A percentile compares a stretch with the other conserved stretches of the same genome.
phyloP scores from a whole-genome alignment of 345 rosid species.

The Boechera stricta region DNA sequence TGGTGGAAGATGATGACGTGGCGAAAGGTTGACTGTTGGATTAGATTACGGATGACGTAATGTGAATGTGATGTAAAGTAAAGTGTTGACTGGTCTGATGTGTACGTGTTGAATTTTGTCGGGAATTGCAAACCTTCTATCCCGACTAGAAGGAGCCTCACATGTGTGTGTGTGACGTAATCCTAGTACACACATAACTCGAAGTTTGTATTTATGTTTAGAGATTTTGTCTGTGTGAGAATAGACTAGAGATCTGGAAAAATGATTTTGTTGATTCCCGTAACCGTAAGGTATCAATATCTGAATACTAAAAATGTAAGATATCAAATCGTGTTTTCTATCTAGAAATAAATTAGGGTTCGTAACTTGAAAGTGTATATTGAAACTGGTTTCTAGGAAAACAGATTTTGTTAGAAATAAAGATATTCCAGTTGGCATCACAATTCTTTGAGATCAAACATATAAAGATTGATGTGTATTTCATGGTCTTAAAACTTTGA shows the following conservation, averaged over 20 bases:
- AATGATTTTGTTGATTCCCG: constrained; percentile 33
- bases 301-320: neutral
- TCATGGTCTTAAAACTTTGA: neutral
- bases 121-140: constrained; percentile 10
- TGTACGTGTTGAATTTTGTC: constrained; percentile 28
- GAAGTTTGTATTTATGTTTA: constrained; percentile 30
- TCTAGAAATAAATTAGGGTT: neutral
- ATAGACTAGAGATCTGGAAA: constrained; percentile 15
- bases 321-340: constrained; percentile 18
- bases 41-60: constrained; percentile 43
- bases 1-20: constrained; percentile 43
- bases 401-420: neutral
- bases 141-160: constrained; percentile 10
- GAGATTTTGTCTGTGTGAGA: constrained; percentile 20
- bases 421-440: neutral
- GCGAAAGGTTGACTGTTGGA: constrained; percentile 32
- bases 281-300: constrained; percentile 36
- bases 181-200: constrained; percentile 32
- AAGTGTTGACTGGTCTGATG: constrained; percentile 22
- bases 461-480: neutral
- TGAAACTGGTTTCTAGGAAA: neutral
- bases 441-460: neutral
- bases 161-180: constrained; percentile 31
- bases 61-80: neutral
- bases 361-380: neutral